Base-by-base conservation (phyloP, 139 green algal genomes). In the Trebouxia sp. region DNA sequence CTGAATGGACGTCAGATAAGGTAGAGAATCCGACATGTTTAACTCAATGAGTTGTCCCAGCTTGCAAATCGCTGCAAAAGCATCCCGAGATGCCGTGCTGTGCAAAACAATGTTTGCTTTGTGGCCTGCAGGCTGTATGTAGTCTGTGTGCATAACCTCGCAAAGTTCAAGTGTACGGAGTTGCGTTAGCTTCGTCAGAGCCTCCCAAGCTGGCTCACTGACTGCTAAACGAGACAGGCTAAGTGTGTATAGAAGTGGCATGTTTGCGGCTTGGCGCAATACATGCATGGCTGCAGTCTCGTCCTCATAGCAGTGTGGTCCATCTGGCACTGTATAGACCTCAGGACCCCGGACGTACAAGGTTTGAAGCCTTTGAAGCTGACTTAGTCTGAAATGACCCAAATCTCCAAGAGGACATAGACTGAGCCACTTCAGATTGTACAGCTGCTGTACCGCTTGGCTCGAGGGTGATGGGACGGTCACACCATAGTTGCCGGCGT, bases 121-220 rank as follows among this genome's bases (percentile, higher is more conserved):
- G 11, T 42, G n/a, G 32, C 37, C 15, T 11, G n/a, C 35, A 12
- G 20, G 62, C 15, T 30, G 62, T 35, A 72, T 35, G 37, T 72
- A 72, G n/a, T 32, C 62, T 72, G 62, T 72, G 32, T 72, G 62
- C 43, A 72, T 72, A 9, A 72, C 62, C 26, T 72, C 62, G 3
- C 42, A 7, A 12, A 72, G 35, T 8, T 11, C 26, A 3, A 72
- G 32, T 5, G 32, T 72, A 32, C 28, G 35, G 20, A 72, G 14
- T 7, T 72, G 62, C 10, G 32, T 72, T 35, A 72, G 24, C 5
- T 9, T 42, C 15, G 32, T 35, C 11, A 72, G 37, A 30, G 62
- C 62, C 28, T 72, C 3, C n/a, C 62, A 45, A 30, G 62, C 32
- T 30, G 3, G 12, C 1, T 72, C 62, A 30, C 37, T 72, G 0